Conservation (phyloP, 768 basidiomycete species). For the Serpula lacrymans region DNA sequence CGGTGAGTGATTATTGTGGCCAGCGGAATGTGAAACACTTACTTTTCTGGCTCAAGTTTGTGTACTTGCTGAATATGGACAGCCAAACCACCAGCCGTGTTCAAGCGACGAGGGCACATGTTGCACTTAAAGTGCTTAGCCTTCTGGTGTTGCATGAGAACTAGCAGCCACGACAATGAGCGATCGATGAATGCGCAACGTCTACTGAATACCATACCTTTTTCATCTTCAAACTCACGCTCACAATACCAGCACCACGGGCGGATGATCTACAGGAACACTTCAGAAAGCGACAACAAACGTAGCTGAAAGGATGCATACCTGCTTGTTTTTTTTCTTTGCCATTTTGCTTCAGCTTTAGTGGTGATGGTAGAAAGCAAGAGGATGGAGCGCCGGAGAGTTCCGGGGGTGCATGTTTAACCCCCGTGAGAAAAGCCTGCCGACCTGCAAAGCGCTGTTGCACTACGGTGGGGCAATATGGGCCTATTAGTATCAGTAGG, state of each 20-base stretch:
- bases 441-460: too few relatives aligned
- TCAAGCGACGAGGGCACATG: constrained; percentile 91
- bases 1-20: constrained; percentile 9
- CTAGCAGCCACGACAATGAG: constrained; percentile 36
- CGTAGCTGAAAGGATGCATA: too few relatives aligned
- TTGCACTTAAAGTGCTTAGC: constrained; percentile 99
- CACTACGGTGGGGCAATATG: too few relatives aligned
- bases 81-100: constrained; percentile 95
- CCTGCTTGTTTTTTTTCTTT: constrained; percentile 56
- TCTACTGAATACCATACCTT: constrained; percentile 50
- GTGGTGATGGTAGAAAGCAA: constrained; percentile 4
- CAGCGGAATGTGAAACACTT: constrained; percentile 6
- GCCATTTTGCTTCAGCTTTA: too few relatives aligned
- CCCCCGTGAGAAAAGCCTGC: too few relatives aligned
- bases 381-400: too few relatives aligned
- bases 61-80: constrained; percentile 99
- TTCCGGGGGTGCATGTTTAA: too few relatives aligned
- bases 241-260: constrained; percentile 99
- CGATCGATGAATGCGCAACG: neutral
- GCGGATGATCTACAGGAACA: constrained; percentile 57
- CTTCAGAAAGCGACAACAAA: neutral
- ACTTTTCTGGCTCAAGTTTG: constrained; percentile 92
- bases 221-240: constrained; percentile 99
- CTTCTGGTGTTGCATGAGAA: constrained; percentile 98
- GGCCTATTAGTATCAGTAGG: too few relatives aligned